Conservation (phyloP, 768 basidiomycete genomes). For the Podaxis sp. region DNA sequence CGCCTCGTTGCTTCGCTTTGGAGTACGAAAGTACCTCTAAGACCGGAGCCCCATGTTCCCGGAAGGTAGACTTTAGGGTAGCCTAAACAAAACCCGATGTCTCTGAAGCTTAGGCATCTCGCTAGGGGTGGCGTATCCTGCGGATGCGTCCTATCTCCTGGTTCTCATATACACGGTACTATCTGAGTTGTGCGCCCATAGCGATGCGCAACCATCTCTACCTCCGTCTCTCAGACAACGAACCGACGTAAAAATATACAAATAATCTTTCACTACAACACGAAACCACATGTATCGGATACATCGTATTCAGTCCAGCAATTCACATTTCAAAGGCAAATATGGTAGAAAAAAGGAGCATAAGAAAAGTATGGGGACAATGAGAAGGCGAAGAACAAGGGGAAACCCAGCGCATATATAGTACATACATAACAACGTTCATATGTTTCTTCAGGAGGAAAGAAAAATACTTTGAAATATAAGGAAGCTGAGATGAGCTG, state of each 20-base stretch:
- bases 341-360: not conserved
- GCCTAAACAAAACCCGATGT: too few species aligned
- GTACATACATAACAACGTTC: not conserved
- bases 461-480: not conserved
- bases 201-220: not conserved
- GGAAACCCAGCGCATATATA: not conserved
- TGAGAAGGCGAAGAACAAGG: not conserved
- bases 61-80: too few species aligned
- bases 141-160: too few species aligned
- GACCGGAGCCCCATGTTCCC: too few species aligned
- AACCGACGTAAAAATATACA: not conserved
- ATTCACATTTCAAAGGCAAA: not conserved
- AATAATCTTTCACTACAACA: not conserved
- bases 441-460: not conserved
- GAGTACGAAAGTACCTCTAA: too few species aligned
- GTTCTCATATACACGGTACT: not conserved
- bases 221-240: not conserved
- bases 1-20: too few species aligned
- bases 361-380: not conserved
- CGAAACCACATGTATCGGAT: not conserved
- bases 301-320: not conserved
- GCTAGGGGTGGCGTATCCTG: too few species aligned
- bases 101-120: too few species aligned
- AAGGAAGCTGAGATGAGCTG: not conserved
- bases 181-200: not conserved